A percentile compares a stretch with the other conserved stretches of the same genome.
phyloP scores from a whole-genome alignment of 306 rosid species.

The Acacia confusa region DNA sequence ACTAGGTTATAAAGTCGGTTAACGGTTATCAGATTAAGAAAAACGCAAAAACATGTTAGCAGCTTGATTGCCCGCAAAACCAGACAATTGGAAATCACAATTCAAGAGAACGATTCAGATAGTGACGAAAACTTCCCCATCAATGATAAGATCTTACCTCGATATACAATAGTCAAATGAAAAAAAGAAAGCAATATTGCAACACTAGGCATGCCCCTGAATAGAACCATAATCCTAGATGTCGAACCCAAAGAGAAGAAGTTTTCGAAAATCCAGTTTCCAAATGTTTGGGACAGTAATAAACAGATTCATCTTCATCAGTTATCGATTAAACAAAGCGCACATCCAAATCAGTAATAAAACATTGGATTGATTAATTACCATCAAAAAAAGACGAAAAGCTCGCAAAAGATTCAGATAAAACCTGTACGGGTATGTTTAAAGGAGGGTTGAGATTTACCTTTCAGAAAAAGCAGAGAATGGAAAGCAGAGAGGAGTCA shows the following conservation, averaged over 20 bases:
- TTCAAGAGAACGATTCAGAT: slow-evolving; percentile 2
- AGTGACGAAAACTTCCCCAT: background rate
- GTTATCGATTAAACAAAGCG: slow-evolving; percentile 12
- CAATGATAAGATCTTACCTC: background rate
- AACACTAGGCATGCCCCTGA: background rate
- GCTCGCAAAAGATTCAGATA: slow-evolving; percentile 9
- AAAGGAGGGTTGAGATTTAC: slow-evolving; percentile 31
- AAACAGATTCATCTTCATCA: slow-evolving; percentile 8
- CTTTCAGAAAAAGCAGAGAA: slow-evolving; percentile 41
- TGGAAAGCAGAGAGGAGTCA: slow-evolving; percentile 25
- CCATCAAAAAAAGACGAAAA: background rate
- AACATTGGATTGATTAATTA: background rate
- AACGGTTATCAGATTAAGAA: background rate
- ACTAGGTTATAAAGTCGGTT: slow-evolving; percentile 4
- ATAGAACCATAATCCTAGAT: slow-evolving; percentile 15
- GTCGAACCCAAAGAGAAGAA: background rate
- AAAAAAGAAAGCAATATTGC: slow-evolving; percentile 10
- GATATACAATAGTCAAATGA: background rate
- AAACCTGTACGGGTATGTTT: background rate
- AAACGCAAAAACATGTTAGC: background rate
- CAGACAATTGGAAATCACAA: slow-evolving; percentile 18
- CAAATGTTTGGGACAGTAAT: background rate
- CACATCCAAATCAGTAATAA: background rate
- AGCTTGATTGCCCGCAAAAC: background rate
- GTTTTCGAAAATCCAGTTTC: slow-evolving; percentile 1